Evolutionary conservation across 2,329 filamentous ascomycete species (phyloP).

Genomic region (Venturia nashicola): DNA sequence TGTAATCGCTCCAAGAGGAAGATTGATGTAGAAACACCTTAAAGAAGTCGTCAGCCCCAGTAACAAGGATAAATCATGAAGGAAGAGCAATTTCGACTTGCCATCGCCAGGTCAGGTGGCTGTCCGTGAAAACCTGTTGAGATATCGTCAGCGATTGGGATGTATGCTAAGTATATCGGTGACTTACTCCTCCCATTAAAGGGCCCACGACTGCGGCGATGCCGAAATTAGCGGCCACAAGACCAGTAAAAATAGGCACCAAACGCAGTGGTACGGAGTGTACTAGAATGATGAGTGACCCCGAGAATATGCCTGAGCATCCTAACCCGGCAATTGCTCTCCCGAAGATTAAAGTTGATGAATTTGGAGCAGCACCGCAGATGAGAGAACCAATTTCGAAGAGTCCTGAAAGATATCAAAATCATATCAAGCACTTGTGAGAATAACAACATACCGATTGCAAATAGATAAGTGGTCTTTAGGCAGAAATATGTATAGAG

Average conservation of each 20-base stretch:
- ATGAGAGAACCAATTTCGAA: conserved; percentile 14
- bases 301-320: conserved; percentile 11
- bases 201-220: conserved; percentile 10
- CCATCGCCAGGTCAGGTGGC: conserved; percentile 25
- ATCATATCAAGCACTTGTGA: background rate
- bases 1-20: conserved; percentile 14
- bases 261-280: conserved; percentile 25
- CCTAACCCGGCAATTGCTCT: conserved; percentile 14
- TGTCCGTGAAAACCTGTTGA: conserved; percentile 22
- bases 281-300: conserved; percentile 29
- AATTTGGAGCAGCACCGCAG: conserved; percentile 12
- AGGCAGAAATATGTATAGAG: conserved; percentile 11
- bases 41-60: background rate
- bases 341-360: conserved; percentile 13
- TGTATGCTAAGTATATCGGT: background rate
- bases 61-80: background rate
- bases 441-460: conserved; percentile 5
- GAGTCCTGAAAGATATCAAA: conserved; percentile 11
- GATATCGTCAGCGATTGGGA: background rate
- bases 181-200: conserved; percentile 9
- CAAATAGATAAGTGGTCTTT: conserved; percentile 7
- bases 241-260: conserved; percentile 4
- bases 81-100: conserved; percentile 8
- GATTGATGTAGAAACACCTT: conserved; percentile 19
- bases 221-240: conserved; percentile 11